Percentiles rank a stretch among this genome's conserved stretches.
These are phyloP conservation scores for Dissophora ornata DNA, from an alignment of 192 early-diverging fungal genomes.

Conservation along the genomic window DNA sequence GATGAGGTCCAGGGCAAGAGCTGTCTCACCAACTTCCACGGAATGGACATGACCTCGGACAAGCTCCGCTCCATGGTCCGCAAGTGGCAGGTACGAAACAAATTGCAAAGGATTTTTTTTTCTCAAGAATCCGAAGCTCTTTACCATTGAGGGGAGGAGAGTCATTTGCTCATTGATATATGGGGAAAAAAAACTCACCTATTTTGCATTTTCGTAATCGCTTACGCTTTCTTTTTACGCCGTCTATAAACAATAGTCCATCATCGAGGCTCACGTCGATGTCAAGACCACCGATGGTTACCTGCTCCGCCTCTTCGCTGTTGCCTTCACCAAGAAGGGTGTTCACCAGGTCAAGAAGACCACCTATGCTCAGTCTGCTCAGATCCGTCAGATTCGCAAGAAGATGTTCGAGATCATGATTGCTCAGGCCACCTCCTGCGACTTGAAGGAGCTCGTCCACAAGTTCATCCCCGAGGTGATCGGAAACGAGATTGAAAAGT, in stretches of 20 bases:
- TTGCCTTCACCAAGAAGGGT: constrained; percentile 97
- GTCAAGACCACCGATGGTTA: constrained; percentile 99
- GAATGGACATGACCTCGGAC: constrained; percentile 99
- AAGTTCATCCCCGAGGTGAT: constrained; percentile 98
- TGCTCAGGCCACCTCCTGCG: constrained; percentile 83
- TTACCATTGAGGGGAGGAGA: no score
- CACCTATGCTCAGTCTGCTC: constrained; percentile 96
- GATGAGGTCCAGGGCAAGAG: constrained; percentile 99
- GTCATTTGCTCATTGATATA: no score
- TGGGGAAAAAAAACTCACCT: no score
- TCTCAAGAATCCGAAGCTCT: no score
- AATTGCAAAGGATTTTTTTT: no score
- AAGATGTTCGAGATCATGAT: constrained; percentile 99
- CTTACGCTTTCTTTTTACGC: not conserved
- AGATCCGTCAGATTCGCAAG: constrained; percentile 99
- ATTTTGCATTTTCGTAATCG: no score
- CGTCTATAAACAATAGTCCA: constrained; percentile 60
- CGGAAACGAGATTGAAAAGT: constrained; percentile 98
- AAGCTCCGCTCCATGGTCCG: constrained; percentile 99
- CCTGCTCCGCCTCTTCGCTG: constrained; percentile 95
- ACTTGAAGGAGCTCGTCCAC: constrained; percentile 94
- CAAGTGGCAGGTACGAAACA: constrained; percentile 95
- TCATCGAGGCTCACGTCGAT: constrained; percentile 97
- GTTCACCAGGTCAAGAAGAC: constrained; percentile 97
- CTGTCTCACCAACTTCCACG: constrained; percentile 99